Evolutionary conservation across 148 eudicot genomes (phyloP), one percentile per base, ranked within the genome.

Genomic region (Vaccinium corymbosum): DNA sequence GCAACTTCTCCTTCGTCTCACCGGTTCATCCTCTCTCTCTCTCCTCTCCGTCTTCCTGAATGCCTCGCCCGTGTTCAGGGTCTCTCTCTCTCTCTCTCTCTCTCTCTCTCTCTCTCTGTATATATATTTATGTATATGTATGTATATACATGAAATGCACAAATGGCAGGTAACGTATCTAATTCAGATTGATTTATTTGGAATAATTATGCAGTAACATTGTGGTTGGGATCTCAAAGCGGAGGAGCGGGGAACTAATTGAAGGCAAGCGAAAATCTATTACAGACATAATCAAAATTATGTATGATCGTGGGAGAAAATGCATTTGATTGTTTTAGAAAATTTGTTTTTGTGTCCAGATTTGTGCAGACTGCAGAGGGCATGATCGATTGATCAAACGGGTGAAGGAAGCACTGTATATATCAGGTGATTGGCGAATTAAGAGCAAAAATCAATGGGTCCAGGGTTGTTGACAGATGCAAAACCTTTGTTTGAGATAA

Each of bases 1-100:
- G 50, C 48, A 72, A 72, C 46, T 38, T 38, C 49, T 72, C 4
- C 49, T n/a, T 68, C 72, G 49, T 71, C 48, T 3, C 20, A n/a
- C 76, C 17, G 48, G 35, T 72, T 72, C 76, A 72, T 72, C 76
- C 93, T 85, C 91, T 87, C 90, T 82, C 87, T 88, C 90, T 84
- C 89, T 84, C 61, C 59, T 9, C 38, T 52, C 90, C 92, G 89
- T 88, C 91, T 90, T 88, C 98, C 98, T 93, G 94, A 93, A 93
- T 94, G 93, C 94, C 94, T 92, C 92, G 85, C 91, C 89, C 87
- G 92, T 91, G 87, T 91, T 94, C 95, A 92, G 93, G 98, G 98
- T 94, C 80, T 62, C 76, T 76, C 50, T 62, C 51, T 59, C 22
- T 32, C 14, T 74, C 77, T 83, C 62, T 76, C 51, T 22, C 73